phyloP scores from a whole-genome alignment of 2,329 filamentous ascomycete species.

The Stagonosporopsis rhizophila region DNA sequence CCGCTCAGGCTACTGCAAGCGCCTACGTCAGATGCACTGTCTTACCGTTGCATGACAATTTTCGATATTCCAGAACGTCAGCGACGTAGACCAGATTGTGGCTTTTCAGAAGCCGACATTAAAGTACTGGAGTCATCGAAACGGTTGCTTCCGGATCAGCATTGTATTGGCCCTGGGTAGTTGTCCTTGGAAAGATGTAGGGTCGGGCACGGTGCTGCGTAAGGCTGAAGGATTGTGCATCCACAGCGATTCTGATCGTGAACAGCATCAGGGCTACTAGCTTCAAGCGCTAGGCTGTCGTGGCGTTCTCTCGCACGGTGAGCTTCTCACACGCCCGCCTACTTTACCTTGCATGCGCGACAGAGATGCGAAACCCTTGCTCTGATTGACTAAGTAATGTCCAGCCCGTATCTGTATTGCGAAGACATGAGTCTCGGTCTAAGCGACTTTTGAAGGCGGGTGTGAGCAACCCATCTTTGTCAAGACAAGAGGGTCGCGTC shows the following conservation, averaged over 20 bases:
- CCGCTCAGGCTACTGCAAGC: conserved; percentile 17
- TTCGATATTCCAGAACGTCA: conserved; percentile 10
- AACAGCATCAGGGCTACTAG: conserved; percentile 14
- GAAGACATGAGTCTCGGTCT: conserved; percentile 45
- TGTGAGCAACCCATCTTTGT: conserved; percentile 28
- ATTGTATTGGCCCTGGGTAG: conserved; percentile 8
- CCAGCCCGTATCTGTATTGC: conserved; percentile 47
- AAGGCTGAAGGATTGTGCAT: not conserved
- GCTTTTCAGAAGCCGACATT: not conserved
- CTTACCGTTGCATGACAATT: conserved; percentile 11
- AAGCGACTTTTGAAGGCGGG: conserved; percentile 42
- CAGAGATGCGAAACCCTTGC: not conserved
- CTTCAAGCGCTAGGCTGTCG: conserved; percentile 1
- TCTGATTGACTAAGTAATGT: conserved; percentile 22
- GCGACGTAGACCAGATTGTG: not conserved
- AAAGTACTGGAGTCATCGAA: conserved; percentile 8
- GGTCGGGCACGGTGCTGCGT: conserved; percentile 3
- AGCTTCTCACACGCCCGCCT: not conserved
- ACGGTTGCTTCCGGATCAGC: conserved; percentile 22
- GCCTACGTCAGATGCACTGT: conserved; percentile 15
- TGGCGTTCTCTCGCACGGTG: not conserved
- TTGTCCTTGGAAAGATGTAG: not conserved
- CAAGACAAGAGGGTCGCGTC: conserved; percentile 28
- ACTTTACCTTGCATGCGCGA: not conserved
- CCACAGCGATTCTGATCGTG: conserved; percentile 8